Evolutionary conservation across 1,139 yeast species (phyloP).

Genomic region (Saccharomyces uvarum): DNA sequence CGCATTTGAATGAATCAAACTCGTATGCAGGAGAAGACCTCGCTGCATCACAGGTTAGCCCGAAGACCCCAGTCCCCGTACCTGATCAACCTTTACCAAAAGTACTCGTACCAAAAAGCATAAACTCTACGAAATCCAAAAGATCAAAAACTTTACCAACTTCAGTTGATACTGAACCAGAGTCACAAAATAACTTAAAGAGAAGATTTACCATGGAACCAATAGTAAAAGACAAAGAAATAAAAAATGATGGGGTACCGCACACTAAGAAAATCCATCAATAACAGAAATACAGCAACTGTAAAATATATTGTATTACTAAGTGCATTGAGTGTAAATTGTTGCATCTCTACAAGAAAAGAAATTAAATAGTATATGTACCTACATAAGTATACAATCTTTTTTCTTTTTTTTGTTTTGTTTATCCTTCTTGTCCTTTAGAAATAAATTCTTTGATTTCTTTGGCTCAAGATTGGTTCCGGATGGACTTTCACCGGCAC

Average conservation of each 20-base stretch:
- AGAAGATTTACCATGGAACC: conserved; percentile 11
- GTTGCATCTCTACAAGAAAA: neutral
- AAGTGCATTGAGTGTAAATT: neutral
- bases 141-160: conserved; percentile 11
- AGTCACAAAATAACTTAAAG: conserved; percentile 12
- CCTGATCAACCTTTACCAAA: conserved; percentile 28
- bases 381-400: conserved; percentile 38
- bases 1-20: neutral
- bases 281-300: neutral
- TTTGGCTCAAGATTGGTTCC: conserved; percentile 2
- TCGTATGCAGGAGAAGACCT: neutral
- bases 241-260: conserved; percentile 1
- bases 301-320: neutral
- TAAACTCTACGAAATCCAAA: conserved; percentile 16
- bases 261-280: conserved; percentile 1
- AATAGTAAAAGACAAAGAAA: neutral
- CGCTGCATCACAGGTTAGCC: conserved; percentile 5
- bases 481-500: neutral
- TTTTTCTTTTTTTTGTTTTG: conserved; percentile 27
- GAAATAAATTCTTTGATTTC: neutral
- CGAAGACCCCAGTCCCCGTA: conserved; percentile 27
- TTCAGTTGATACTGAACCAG: conserved; percentile 2
- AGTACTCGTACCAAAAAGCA: conserved; percentile 21
- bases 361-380: neutral
- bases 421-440: conserved; percentile 5